Evolutionary conservation across 2,329 filamentous ascomycete species (phyloP).

Genomic region (Tolypocladium guangdongense): DNA sequence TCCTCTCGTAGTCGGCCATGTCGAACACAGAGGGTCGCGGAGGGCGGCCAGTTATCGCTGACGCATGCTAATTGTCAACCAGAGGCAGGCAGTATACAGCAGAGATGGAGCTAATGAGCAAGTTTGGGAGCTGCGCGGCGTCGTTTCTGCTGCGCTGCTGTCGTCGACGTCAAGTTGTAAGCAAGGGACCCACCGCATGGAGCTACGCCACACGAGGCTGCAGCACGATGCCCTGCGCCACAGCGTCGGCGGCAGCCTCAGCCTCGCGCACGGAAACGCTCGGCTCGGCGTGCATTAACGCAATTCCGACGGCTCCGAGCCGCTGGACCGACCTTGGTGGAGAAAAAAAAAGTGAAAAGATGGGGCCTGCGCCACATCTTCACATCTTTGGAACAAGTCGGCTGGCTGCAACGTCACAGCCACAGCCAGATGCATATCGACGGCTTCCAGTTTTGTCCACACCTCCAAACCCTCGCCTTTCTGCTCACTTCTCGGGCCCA

Average conservation of each 20-base stretch:
- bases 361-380: constrained; percentile 6
- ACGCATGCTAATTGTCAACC: background rate
- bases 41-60: background rate
- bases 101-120: background rate
- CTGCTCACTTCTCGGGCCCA: constrained; percentile 6
- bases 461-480: constrained; percentile 5
- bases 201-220: constrained; percentile 5
- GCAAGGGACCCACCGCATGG: background rate
- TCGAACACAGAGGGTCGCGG: constrained; percentile 6
- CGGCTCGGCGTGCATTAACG: constrained; percentile 8
- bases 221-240: background rate
- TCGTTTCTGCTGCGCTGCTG: background rate
- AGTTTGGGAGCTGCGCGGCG: background rate
- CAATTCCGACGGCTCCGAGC: constrained; percentile 21
- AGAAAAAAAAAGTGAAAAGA: constrained; percentile 6
- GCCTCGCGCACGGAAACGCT: constrained; percentile 1
- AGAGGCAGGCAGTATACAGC: background rate
- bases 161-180: background rate
- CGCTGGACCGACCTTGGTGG: constrained; percentile 9
- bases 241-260: background rate
- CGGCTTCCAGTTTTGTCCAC: constrained; percentile 9
- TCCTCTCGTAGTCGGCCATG: constrained; percentile 63
- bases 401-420: constrained; percentile 1
- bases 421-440: constrained; percentile 6
- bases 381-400: too few species aligned